Conservation (phyloP, 2,329 filamentous ascomycete species). For the Xylariaceae sp. region DNA sequence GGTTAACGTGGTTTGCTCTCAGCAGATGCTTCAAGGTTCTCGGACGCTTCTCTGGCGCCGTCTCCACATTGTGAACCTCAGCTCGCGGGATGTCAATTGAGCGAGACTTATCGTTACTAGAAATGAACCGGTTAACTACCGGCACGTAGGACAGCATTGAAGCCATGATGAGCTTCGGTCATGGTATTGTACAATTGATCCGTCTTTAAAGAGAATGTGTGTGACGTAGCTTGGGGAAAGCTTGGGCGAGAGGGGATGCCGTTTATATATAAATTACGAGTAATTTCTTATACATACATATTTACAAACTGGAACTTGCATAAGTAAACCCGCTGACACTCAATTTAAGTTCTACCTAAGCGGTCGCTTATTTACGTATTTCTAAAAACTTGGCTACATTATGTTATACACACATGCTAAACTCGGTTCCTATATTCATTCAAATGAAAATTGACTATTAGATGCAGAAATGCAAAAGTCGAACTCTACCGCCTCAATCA, state of each 20-base stretch:
- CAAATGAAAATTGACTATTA: too few species aligned
- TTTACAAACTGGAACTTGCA: background rate
- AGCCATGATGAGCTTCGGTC: slow-evolving; percentile 34
- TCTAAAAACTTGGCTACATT: too few species aligned
- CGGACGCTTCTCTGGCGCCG: slow-evolving; percentile 75
- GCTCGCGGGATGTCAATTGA: slow-evolving; percentile 69
- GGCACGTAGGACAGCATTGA: slow-evolving; percentile 52
- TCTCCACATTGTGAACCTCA: slow-evolving; percentile 79
- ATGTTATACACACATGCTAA: too few species aligned
- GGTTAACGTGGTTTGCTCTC: slow-evolving; percentile 89
- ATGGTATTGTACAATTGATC: background rate
- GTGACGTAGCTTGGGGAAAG: slow-evolving; percentile 9
- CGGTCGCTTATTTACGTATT: too few species aligned
- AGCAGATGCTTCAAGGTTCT: slow-evolving; percentile 88
- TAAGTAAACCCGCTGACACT: too few species aligned
- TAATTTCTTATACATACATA: slow-evolving; percentile 7
- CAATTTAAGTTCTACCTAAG: too few species aligned
- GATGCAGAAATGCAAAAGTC: too few species aligned
- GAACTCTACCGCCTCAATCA: too few species aligned
- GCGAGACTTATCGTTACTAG: slow-evolving; percentile 35
- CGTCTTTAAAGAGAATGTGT: background rate
- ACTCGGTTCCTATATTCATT: too few species aligned
- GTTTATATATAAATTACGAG: background rate
- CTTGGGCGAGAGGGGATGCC: slow-evolving; percentile 1
- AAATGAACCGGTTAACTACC: slow-evolving; percentile 47